Evolutionary conservation across 371 early-diverging fungal species (phyloP).

Genomic region (Actinomortierella ambigua): DNA sequence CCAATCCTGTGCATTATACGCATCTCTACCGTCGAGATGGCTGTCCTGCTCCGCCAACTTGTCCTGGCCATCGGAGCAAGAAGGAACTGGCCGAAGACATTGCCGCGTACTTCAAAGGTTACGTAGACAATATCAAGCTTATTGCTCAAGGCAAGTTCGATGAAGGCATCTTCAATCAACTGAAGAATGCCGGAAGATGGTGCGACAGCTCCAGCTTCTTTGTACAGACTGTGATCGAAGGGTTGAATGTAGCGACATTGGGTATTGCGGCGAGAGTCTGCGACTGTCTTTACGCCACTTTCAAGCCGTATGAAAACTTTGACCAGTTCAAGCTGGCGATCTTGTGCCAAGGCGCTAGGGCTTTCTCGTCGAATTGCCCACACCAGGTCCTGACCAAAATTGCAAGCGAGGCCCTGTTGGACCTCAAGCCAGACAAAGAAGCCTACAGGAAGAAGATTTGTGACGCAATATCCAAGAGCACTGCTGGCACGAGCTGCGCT

Average conservation of each 20-base stretch:
- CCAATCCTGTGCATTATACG: no score
- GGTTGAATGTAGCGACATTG: conserved; percentile 6
- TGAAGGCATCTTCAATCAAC: conserved; percentile 21
- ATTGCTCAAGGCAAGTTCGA: conserved; percentile 11
- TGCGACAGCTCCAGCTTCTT: conserved; percentile 16
- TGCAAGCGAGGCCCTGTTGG: no score
- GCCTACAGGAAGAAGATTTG: no score
- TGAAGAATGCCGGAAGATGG: conserved; percentile 26
- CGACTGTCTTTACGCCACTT: conserved; percentile 18
- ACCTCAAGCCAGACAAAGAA: no score
- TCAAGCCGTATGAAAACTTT: conserved; percentile 11
- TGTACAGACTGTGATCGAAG: conserved; percentile 16
- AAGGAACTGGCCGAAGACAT: conserved; percentile 4
- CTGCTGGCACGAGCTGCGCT: no score
- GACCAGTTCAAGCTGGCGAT: no score
- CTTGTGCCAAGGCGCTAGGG: no score
- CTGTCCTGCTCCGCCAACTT: background rate
- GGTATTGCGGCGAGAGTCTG: conserved; percentile 15
- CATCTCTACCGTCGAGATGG: background rate
- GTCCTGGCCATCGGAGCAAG: background rate
- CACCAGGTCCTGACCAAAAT: no score
- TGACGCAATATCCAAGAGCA: no score
- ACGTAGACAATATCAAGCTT: conserved; percentile 10
- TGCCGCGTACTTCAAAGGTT: conserved; percentile 9
- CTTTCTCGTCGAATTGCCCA: no score